phyloP scores from a whole-genome alignment of 164 flowering plant genomes.

The Annona squamosa region DNA sequence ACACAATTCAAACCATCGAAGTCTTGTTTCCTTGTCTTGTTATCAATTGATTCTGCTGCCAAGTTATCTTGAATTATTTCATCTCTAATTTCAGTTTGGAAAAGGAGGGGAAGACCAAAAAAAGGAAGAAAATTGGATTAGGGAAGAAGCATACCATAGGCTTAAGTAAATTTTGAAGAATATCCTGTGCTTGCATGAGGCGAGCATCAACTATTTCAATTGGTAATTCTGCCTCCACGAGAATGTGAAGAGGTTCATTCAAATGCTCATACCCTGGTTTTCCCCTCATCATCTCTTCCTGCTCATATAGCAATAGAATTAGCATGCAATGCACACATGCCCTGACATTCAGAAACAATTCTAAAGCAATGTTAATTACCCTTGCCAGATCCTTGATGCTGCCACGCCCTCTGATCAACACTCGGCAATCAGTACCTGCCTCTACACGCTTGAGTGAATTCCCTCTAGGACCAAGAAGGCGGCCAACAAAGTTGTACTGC shows the following conservation, averaged over 20 bases:
- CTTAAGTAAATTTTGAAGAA: slow-evolving; percentile 79
- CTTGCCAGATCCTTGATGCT: slow-evolving; percentile 91
- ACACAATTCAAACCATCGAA: too few species aligned
- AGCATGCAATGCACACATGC: background rate
- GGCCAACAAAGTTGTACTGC: slow-evolving; percentile 99
- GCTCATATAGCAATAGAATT: background rate
- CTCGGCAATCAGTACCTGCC: slow-evolving; percentile 95
- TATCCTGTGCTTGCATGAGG: slow-evolving; percentile 81
- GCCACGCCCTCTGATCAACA: slow-evolving; percentile 91
- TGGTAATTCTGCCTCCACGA: slow-evolving; percentile 92
- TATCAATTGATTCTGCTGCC: too few species aligned
- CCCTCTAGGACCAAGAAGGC: slow-evolving; percentile 98
- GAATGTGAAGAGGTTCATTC: slow-evolving; percentile 87
- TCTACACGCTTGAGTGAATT: slow-evolving; percentile 96
- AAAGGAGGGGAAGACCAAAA: too few species aligned
- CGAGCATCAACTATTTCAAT: slow-evolving; percentile 81
- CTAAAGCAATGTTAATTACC: slow-evolving; percentile 33
- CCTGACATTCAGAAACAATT: too few species aligned
- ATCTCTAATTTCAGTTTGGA: too few species aligned
- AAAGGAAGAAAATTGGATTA: background rate
- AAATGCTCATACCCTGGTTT: slow-evolving; percentile 92
- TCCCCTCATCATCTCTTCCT: slow-evolving; percentile 98
- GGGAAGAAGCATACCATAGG: slow-evolving; percentile 47
- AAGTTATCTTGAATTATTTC: too few species aligned
- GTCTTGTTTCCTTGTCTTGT: too few species aligned